Percentiles rank a stretch among this genome's conserved stretches.
phyloP scores from a whole-genome alignment of 2,329 filamentous ascomycete genomes.

The Fusarium sp. region DNA sequence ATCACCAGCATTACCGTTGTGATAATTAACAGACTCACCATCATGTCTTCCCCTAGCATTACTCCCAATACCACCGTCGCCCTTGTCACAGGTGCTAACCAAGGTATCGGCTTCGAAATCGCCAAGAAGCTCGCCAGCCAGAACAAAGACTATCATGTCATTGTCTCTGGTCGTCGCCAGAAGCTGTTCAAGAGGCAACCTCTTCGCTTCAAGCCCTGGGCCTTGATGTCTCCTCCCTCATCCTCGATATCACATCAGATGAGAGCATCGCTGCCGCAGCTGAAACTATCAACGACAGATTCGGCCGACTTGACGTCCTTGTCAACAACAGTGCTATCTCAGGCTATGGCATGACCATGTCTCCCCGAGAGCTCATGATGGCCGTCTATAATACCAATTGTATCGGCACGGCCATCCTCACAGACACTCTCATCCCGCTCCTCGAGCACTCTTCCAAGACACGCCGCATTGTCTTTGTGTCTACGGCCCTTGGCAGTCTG shows the following conservation, averaged over 20 bases:
- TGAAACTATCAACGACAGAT: background rate
- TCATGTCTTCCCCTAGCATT: constrained; percentile 13
- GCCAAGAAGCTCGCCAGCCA: constrained; percentile 19
- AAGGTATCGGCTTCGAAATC: constrained; percentile 24
- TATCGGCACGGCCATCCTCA: constrained; percentile 30
- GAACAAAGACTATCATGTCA: constrained; percentile 17
- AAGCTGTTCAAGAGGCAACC: constrained; percentile 12
- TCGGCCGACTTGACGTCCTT: constrained; percentile 28
- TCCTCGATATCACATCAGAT: constrained; percentile 29
- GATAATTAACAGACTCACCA: background rate
- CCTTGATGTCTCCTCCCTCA: constrained; percentile 13
- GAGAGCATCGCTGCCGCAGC: constrained; percentile 20
- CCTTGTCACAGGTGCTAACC: constrained; percentile 25
- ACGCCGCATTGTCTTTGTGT: constrained; percentile 30
- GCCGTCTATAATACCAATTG: constrained; percentile 30
- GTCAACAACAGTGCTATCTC: constrained; percentile 34
- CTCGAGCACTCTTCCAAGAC: constrained; percentile 16
- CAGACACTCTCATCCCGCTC: constrained; percentile 22
- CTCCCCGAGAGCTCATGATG: constrained; percentile 23
- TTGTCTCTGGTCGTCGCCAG: constrained; percentile 22
- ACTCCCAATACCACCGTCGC: constrained; percentile 12
- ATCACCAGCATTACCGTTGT: background rate
- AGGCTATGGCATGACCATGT: background rate
- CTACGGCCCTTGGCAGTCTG: constrained; percentile 24
- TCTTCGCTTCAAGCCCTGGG: constrained; percentile 13